Evolutionary conservation across 2,329 filamentous ascomycete species (phyloP).

Genomic region (Chrysoporthe cubensis): DNA sequence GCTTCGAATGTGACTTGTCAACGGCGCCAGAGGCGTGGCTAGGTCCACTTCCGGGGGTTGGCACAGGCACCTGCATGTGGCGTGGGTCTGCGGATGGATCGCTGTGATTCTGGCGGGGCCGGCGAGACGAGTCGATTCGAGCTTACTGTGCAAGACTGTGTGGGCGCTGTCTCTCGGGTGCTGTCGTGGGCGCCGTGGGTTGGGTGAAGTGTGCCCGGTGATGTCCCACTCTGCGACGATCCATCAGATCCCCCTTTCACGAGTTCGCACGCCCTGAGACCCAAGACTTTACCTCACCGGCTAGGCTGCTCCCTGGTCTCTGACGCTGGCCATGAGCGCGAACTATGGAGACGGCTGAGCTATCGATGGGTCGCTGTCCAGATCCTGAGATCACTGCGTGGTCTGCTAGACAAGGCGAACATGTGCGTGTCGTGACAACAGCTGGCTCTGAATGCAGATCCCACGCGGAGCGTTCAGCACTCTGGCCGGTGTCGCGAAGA

Average conservation of each 20-base stretch:
- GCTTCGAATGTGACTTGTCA: constrained; percentile 20
- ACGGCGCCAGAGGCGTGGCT: constrained; percentile 8
- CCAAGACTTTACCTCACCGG: neutral
- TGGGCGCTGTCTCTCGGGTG: neutral
- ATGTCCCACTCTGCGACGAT: constrained; percentile 3
- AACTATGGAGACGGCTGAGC: neutral
- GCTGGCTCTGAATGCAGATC: neutral
- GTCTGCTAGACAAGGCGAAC: neutral
- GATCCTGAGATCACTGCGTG: neutral
- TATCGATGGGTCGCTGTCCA: neutral
- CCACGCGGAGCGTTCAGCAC: neutral
- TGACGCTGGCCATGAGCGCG: no score
- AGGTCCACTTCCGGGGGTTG: constrained; percentile 14
- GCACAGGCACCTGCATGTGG: constrained; percentile 10
- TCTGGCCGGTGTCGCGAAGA: neutral
- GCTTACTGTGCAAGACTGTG: constrained; percentile 9
- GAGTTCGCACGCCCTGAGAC: neutral
- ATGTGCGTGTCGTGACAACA: neutral
- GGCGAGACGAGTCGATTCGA: neutral
- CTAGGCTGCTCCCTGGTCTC: neutral
- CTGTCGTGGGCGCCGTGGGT: neutral
- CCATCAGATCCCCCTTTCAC: neutral
- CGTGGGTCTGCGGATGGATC: constrained; percentile 27
- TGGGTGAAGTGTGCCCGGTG: neutral
- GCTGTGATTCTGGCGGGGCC: constrained; percentile 3